These are phyloP conservation scores for Sparassis latifolia DNA, from an alignment of 1,284 basidiomycete genomes.

Conservation along the genomic window DNA sequence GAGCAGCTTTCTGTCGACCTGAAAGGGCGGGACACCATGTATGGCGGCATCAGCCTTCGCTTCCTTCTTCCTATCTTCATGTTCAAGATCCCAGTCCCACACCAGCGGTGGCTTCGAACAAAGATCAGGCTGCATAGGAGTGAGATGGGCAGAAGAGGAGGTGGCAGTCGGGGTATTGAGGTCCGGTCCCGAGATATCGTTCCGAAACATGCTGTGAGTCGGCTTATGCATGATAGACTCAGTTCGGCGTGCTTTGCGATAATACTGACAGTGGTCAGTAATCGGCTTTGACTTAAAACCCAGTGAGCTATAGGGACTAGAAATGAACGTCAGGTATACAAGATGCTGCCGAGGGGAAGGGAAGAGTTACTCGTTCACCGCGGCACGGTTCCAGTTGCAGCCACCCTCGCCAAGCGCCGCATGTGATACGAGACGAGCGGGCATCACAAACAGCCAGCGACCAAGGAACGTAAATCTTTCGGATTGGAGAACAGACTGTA, in stretches of 20 bases:
- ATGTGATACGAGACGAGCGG: constrained; percentile 14
- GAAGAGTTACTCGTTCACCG: no score
- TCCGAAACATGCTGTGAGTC: constrained; percentile 2
- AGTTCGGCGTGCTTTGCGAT: no score
- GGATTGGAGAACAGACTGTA: no score
- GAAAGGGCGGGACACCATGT: constrained; percentile 57
- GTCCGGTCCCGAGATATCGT: constrained; percentile 6
- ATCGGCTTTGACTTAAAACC: no score
- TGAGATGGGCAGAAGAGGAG: constrained; percentile 3
- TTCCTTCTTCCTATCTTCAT: constrained; percentile 56
- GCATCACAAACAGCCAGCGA: constrained; percentile 4
- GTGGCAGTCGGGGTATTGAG: neutral
- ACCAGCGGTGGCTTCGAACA: constrained; percentile 26
- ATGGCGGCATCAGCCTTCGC: constrained; percentile 49
- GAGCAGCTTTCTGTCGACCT: constrained; percentile 63
- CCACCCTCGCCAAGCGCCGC: constrained; percentile 8
- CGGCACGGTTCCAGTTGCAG: neutral
- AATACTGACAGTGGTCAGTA: no score
- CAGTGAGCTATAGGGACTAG: no score
- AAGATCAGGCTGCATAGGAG: constrained; percentile 8
- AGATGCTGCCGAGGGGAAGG: no score
- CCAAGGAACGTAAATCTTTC: no score
- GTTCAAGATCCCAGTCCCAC: constrained; percentile 67
- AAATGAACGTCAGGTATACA: no score
- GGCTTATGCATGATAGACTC: no score